phyloP scores from a whole-genome alignment of 2,329 filamentous ascomycete genomes.

The Lecanicillium sp. region DNA sequence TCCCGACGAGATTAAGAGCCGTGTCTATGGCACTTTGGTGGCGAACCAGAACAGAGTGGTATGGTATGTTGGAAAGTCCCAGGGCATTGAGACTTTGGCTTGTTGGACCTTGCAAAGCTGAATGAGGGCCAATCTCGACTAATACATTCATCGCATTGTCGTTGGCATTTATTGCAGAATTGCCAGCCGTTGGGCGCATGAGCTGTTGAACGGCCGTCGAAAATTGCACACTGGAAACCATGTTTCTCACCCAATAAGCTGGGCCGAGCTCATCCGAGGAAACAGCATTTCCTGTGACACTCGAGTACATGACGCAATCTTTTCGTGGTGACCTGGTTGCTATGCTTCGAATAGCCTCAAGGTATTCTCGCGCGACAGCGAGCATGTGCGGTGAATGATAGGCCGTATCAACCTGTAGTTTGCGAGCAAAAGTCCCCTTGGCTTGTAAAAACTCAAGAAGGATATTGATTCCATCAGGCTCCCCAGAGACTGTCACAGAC shows the following conservation, averaged over 20 bases:
- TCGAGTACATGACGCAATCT: slow-evolving; percentile 4
- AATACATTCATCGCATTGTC: slow-evolving; percentile 4
- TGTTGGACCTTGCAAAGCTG: slow-evolving; percentile 16
- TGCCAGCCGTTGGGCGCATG: no score
- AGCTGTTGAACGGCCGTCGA: slow-evolving; percentile 1
- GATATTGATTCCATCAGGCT: slow-evolving; percentile 19
- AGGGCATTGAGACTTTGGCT: no score
- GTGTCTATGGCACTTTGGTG: slow-evolving; percentile 21
- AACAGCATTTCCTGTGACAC: not conserved
- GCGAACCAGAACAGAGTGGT: not conserved
- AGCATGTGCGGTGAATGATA: slow-evolving; percentile 26
- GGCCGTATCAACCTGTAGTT: slow-evolving; percentile 24
- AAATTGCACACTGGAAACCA: slow-evolving; percentile 19
- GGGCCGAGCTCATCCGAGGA: not conserved
- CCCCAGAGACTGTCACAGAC: slow-evolving; percentile 27
- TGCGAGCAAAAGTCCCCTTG: slow-evolving; percentile 17
- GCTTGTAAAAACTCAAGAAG: slow-evolving; percentile 6
- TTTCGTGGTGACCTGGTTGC: not conserved
- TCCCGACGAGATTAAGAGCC: slow-evolving; percentile 20
- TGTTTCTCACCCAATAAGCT: slow-evolving; percentile 20
- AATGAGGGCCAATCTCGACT: slow-evolving; percentile 22
- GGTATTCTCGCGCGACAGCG: slow-evolving; percentile 18
- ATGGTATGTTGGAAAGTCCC: no score
- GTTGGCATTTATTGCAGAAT: no score
- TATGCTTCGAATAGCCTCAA: slow-evolving; percentile 15